Evolutionary conservation across 441 rosid genomes (phyloP).

Genomic region (Arabidopsis hybrid): DNA sequence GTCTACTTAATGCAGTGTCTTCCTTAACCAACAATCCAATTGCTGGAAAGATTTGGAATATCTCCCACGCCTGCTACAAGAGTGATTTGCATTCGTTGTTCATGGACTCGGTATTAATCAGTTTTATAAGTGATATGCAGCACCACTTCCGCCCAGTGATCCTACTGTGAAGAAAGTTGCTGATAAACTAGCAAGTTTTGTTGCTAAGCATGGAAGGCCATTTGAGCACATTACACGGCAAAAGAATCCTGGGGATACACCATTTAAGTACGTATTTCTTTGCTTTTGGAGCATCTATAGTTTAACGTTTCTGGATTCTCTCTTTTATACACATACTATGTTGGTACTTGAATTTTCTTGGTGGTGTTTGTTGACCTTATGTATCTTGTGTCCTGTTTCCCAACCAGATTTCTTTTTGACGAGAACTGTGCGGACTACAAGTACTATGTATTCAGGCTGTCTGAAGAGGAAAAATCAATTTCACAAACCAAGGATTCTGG

Average conservation of each 20-base stretch:
- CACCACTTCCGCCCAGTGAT: slow-evolving; percentile 84
- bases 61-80: slow-evolving; percentile 92
- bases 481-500: slow-evolving; percentile 58
- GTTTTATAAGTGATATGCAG: slow-evolving; percentile 99
- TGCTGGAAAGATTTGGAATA: slow-evolving; percentile 95
- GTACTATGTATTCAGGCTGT: slow-evolving; percentile 77
- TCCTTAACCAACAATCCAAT: slow-evolving; percentile 78
- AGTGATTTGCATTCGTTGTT: slow-evolving; percentile 96
- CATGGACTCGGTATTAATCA: slow-evolving; percentile 97
- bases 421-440: slow-evolving; percentile 82
- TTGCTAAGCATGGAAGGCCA: slow-evolving; percentile 96
- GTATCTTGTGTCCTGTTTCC: slow-evolving; percentile 28
- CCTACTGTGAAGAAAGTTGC: slow-evolving; percentile 97
- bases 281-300: slow-evolving; percentile 13
- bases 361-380: slow-evolving; percentile 23
- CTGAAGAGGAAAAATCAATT: slow-evolving; percentile 79
- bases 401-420: slow-evolving; percentile 81
- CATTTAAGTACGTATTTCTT: slow-evolving; percentile 71
- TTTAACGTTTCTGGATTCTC: slow-evolving; percentile 15
- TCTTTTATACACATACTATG: background rate
- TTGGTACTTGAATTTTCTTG: slow-evolving; percentile 6
- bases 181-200: slow-evolving; percentile 96
- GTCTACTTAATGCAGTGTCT: slow-evolving; percentile 96
- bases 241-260: slow-evolving; percentile 96
- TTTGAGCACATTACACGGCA: slow-evolving; percentile 91